These are phyloP conservation scores for Ganoderma leucocontextum DNA, from an alignment of 1,284 basidiomycete genomes.

Conservation along the genomic window DNA sequence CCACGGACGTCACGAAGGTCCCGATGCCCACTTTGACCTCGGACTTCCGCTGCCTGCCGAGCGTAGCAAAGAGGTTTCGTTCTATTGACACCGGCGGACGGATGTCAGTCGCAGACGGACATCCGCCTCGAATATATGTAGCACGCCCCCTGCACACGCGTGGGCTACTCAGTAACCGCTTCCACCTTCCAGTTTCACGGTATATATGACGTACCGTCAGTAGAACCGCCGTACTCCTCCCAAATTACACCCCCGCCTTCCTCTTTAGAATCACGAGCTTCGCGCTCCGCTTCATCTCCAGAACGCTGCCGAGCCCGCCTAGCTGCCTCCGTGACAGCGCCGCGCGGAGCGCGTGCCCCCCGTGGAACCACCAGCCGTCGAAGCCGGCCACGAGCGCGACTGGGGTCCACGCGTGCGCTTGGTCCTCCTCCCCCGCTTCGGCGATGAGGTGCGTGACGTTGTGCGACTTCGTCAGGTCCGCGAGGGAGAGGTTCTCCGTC, in stretches of 20 bases:
- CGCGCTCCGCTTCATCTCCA: conserved; percentile 53
- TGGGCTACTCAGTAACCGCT: no score
- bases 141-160: no score
- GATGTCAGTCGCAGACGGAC: no score
- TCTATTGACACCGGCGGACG: no score
- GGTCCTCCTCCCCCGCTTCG: conserved; percentile 42
- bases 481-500: conserved; percentile 68
- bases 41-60: conserved; percentile 12
- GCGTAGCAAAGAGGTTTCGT: neutral
- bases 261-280: conserved; percentile 59
- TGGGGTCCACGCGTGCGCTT: conserved; percentile 48
- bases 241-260: neutral
- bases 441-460: conserved; percentile 70
- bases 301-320: conserved; percentile 19
- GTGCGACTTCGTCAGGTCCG: conserved; percentile 47
- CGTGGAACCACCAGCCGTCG: conserved; percentile 53
- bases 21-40: conserved; percentile 15
- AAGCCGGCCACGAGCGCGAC: conserved; percentile 57
- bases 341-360: conserved; percentile 27
- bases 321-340: conserved; percentile 39
- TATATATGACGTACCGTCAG: neutral
- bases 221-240: no score
- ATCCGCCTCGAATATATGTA: no score
- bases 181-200: no score
- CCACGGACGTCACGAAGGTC: conserved; percentile 5